Conservation (phyloP, 805 yeast species). For the Candida maltosa region DNA sequence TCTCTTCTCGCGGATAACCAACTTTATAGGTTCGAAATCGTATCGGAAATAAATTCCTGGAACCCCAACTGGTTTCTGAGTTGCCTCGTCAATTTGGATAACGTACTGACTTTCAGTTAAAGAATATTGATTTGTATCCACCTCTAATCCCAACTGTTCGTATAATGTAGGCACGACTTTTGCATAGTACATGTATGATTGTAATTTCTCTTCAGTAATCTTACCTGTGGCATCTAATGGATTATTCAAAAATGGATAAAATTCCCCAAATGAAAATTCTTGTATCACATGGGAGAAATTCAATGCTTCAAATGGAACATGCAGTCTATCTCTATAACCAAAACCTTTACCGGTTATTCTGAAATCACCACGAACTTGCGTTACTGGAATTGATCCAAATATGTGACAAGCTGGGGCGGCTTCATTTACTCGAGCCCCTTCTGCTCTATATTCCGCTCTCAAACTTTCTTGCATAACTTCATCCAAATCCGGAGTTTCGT, state of each 20-base stretch:
- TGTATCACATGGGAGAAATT: slow-evolving; percentile 82
- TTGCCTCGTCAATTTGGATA: slow-evolving; percentile 4
- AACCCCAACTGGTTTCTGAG: slow-evolving; percentile 20
- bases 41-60: slow-evolving; percentile 86
- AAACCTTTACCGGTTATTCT: slow-evolving; percentile 77
- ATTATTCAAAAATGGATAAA: slow-evolving; percentile 79
- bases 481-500: slow-evolving; percentile 62
- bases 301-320: slow-evolving; percentile 46
- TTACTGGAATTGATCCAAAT: slow-evolving; percentile 79
- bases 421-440: slow-evolving; percentile 41
- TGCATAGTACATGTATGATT: slow-evolving; percentile 61
- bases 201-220: slow-evolving; percentile 45
- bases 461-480: slow-evolving; percentile 63
- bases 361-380: slow-evolving; percentile 80
- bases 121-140: slow-evolving; percentile 87
- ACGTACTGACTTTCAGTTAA: slow-evolving; percentile 48
- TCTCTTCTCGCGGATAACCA: slow-evolving; percentile 67
- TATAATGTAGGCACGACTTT: slow-evolving; percentile 83
- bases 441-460: slow-evolving; percentile 56
- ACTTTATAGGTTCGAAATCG: slow-evolving; percentile 83
- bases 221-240: slow-evolving; percentile 82
- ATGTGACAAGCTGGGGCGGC: slow-evolving; percentile 83
- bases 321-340: slow-evolving; percentile 53
- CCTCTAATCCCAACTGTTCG: slow-evolving; percentile 61
- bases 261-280: slow-evolving; percentile 89